These are phyloP conservation scores for Fusarium sacchari DNA, from an alignment of 2,329 filamentous ascomycete species.

Conservation along the genomic window DNA sequence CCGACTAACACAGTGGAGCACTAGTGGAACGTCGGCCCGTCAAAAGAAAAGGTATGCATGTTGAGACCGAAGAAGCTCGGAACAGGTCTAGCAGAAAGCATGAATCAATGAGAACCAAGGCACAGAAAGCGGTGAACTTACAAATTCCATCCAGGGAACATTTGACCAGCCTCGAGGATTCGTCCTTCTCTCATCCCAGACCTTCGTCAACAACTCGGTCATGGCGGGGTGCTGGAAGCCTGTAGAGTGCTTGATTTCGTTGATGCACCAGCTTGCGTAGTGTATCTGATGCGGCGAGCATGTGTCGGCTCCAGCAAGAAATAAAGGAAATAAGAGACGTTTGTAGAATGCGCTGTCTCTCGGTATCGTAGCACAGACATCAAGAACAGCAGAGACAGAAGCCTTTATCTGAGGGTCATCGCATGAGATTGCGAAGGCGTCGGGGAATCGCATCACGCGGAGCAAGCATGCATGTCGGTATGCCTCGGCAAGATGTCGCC, in stretches of 20 bases:
- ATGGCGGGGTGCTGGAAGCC: constrained; percentile 42
- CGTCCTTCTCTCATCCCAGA: constrained; percentile 37
- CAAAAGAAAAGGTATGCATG: constrained; percentile 38
- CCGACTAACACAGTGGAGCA: background rate
- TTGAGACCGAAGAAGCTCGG: constrained; percentile 18
- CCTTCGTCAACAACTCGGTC: constrained; percentile 39
- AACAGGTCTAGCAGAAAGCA: constrained; percentile 23
- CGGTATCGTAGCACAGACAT: constrained; percentile 38
- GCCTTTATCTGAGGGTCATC: constrained; percentile 32
- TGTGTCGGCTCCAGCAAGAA: constrained; percentile 42
- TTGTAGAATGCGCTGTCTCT: constrained; percentile 41
- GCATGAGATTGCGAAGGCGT: constrained; percentile 41
- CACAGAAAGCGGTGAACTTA: background rate
- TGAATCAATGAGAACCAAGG: background rate
- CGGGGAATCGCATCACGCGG: constrained; percentile 40
- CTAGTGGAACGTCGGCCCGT: background rate
- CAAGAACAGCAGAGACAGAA: constrained; percentile 40
- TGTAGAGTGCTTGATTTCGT: constrained; percentile 39
- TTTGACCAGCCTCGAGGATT: constrained; percentile 32
- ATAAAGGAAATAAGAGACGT: constrained; percentile 43
- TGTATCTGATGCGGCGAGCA: constrained; percentile 40
- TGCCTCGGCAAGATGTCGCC: constrained; percentile 43
- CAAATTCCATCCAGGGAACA: constrained; percentile 46
- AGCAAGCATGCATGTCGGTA: constrained; percentile 46
- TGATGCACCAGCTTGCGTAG: constrained; percentile 39